Evolutionary conservation across 305 asterid species (phyloP), one percentile per base, ranked within the genome.

Genomic region (Fraxinus ornus): DNA sequence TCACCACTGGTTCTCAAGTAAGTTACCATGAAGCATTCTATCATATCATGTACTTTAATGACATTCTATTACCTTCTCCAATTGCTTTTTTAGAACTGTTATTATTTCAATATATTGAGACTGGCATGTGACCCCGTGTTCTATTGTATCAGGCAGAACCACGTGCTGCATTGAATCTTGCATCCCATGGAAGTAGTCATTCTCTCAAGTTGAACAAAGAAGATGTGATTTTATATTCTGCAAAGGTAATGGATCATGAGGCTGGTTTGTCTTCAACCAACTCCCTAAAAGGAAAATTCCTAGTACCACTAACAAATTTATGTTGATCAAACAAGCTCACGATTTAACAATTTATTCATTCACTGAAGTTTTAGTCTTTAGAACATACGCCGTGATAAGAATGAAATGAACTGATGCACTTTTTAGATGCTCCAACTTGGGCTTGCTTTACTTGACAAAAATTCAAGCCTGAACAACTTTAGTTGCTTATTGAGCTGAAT

Each of bases 1-100:
- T 97, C 84, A 97, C 99, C 79, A 97, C 99, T 80, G 99, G 99
- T 78, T 97, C 99, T 87, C 99, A 97, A 93, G 99, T 94, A 92
- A 89, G 97, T 85, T 80, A 44, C 74, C 24, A n/a, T 55, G 66
- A 55, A 55, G 26, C 26, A 55, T 55, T 19, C 22, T 55, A 55
- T 55, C 66, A 55, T 5, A 55, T 55, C 66, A 55, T 55, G 66
- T 55, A 55, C 3, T 55, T 55, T n/a, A 55, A 55, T 55, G 66
- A 55, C 66, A 55, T 55, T 55, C 64, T 55, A 55, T 55, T 36
- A 60, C 77, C n/a, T 37, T 77, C 35, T 79, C 19, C 77, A 66
- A 60, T 64, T 64, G 84, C 81, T 60, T 49, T 84, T 76, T 64
- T 55, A 80, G 71, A 37, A 77, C 49, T 64, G 79, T 78, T 77